Conservation (phyloP, 352 stramenopile genomes). For the Thraustochytrium sp. region DNA sequence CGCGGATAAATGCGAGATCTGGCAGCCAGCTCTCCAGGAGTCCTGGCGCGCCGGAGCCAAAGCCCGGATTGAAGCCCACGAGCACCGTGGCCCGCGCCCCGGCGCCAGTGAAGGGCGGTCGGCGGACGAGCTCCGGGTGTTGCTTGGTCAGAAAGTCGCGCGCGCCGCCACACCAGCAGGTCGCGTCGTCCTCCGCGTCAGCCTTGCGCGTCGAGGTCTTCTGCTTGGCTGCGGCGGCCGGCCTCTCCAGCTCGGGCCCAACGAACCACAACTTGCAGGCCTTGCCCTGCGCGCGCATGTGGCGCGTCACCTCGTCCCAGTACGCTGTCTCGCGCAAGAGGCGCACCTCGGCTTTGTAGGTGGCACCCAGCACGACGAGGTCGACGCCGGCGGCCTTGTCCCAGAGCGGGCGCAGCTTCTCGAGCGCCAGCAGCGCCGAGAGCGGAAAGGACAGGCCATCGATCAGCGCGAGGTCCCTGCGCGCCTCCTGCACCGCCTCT, state of each 20-base stretch:
- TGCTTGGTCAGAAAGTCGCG: neutral
- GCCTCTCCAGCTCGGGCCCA: neutral
- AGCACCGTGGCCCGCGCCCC: neutral
- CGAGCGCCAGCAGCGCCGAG: neutral
- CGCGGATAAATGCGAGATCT: neutral
- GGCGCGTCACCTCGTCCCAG: neutral
- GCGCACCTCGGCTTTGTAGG: slow-evolving; percentile 1
- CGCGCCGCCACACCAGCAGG: neutral
- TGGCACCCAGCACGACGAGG: neutral
- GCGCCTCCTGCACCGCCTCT: neutral
- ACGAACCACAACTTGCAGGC: neutral
- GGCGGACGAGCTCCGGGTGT: neutral
- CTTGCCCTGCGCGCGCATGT: neutral
- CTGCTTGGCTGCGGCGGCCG: neutral
- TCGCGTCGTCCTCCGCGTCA: neutral
- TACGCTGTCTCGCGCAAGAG: neutral
- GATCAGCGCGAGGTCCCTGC: neutral
- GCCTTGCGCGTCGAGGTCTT: neutral
- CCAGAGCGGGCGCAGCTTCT: neutral
- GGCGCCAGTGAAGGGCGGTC: neutral
- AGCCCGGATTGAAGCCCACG: neutral
- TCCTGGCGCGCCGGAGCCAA: neutral
- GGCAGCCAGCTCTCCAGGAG: neutral
- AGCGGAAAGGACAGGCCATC: neutral
- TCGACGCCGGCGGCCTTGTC: neutral